Base-by-base conservation (phyloP, 1,284 basidiomycete genomes). In the Rhodotorula sp. region DNA sequence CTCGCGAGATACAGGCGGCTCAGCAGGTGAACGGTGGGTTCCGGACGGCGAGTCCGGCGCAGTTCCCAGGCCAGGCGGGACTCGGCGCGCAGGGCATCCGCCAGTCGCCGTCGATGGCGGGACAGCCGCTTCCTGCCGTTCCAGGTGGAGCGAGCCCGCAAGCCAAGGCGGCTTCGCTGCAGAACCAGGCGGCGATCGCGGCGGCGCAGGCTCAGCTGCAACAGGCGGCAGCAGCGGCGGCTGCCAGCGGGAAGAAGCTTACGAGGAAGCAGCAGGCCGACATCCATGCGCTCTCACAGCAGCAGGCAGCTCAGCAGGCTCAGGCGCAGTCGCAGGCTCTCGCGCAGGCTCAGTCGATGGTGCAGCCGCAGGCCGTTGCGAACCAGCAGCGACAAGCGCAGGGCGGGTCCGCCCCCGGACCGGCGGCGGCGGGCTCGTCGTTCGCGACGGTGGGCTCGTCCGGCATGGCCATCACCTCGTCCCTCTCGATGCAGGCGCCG, bases 191-290 rank as follows among this genome's bases (percentile, higher is more conserved):
- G 34, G 30, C 31, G 22, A 50, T 56, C 8, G 15, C 15, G 22
- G 31, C 54, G n/a, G 56, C 44, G 6, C 50, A 52, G 37, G 44
- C 56, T 10, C 55, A 52, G 24, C 58, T 56, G 15, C 50, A 52
- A 4, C 54, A 58, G 44, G 66, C 61, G 4, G 57, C 47, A 9
- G 59, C 57, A 3, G 37, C 48, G 18, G 65, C 69, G 1, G 37
- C 55, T 9, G 56, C 52, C 34, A 37, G 26, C 20, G 68, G 65
- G 11, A 73, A 71, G 56, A 71, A 71, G 51, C 61, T 71, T 22
- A 71, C 69, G 18, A 71, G 71, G 62, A 71, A 71, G 63, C 72
- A 71, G 54, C 65, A 66, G 59, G 55, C 50, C 16, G 70, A 64
- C 28, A 54, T 40, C 28, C 22, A 55, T 8, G 54, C 48, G 30